Percentiles rank a stretch among this genome's conserved stretches.
Conservation (phyloP, 140 eudicot species). For the Ambrosia hybrid region DNA sequence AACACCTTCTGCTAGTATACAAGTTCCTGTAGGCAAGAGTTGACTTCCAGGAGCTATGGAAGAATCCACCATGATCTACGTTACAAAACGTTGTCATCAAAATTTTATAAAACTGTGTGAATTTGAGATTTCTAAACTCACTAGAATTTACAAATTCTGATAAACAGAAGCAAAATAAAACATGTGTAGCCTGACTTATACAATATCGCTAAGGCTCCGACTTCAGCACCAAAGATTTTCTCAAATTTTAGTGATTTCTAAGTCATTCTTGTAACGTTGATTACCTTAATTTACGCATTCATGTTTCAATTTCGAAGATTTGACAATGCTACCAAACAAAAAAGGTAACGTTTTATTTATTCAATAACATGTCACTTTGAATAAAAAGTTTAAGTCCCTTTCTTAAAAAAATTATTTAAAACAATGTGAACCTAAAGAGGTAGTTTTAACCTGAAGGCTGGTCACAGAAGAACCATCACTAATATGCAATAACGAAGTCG, state of each 20-base stretch:
- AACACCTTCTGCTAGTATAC: constrained; percentile 74
- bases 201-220: too few species aligned
- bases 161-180: neutral
- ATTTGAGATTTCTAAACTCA: neutral
- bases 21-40: constrained; percentile 75
- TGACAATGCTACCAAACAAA: too few species aligned
- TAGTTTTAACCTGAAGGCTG: constrained; percentile 63
- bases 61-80: constrained; percentile 74
- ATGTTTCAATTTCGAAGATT: too few species aligned
- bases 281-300: too few species aligned
- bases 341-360: too few species aligned
- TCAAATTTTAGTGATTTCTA: too few species aligned
- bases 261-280: too few species aligned
- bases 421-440: neutral
- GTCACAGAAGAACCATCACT: constrained; percentile 78
- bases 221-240: too few species aligned
- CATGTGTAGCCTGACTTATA: neutral
- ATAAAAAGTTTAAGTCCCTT: too few species aligned
- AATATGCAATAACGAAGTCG: constrained; percentile 46
- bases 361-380: too few species aligned
- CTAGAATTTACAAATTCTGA: too few species aligned
- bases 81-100: neutral
- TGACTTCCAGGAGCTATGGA: constrained; percentile 55
- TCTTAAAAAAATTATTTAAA: neutral
- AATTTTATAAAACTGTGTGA: neutral